A percentile compares a stretch with the other conserved stretches of the same genome.
These are phyloP conservation scores for Nissolia schottii DNA, from an alignment of 306 rosid genomes.

Conservation along the genomic window DNA sequence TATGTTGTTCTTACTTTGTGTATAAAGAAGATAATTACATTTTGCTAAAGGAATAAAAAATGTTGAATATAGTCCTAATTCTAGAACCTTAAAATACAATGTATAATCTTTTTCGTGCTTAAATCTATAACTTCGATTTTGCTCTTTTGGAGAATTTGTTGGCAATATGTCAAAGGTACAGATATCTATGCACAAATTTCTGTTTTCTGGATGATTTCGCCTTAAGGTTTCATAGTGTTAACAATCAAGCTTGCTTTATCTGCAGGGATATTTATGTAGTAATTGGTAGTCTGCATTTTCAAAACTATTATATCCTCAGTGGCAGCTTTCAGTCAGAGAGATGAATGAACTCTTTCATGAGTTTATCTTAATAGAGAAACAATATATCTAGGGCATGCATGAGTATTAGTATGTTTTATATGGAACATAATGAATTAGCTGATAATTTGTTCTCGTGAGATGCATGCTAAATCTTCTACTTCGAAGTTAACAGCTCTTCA, in stretches of 20 bases:
- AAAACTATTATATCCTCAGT: background rate
- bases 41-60: background rate
- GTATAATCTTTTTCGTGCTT: too few relatives aligned
- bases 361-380: background rate
- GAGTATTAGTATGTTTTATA: background rate
- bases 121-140: background rate
- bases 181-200: background rate
- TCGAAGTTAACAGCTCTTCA: conserved; percentile 24
- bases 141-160: background rate
- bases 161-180: background rate
- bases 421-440: background rate
- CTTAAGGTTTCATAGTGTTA: background rate
- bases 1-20: background rate
- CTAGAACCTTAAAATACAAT: background rate
- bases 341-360: background rate
- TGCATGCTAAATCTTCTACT: background rate
- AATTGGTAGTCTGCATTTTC: background rate
- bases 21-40: background rate
- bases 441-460: background rate
- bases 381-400: background rate
- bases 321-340: background rate
- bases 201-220: background rate
- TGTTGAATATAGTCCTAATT: background rate
- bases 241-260: background rate
- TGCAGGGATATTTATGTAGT: background rate